Percentiles rank a stretch among this genome's conserved stretches.
Evolutionary conservation across 208 protist genomes (phyloP).

Genomic region (Trypanosomatidae sp.): DNA sequence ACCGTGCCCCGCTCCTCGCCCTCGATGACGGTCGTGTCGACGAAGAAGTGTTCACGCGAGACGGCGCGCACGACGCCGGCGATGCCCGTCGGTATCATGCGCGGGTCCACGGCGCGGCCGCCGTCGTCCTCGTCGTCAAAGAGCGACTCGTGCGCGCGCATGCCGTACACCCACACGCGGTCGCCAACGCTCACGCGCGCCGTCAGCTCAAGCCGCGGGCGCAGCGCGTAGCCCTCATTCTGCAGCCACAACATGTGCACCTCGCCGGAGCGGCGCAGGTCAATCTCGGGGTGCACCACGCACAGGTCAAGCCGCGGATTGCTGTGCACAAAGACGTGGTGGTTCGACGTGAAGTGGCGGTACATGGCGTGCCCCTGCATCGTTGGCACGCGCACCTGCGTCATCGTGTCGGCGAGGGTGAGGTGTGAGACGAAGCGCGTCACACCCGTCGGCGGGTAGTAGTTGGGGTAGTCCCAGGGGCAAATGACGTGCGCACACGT

Average conservation of each 20-base stretch:
- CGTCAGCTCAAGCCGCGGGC: conserved; percentile 69
- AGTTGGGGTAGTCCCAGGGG: conserved; percentile 88
- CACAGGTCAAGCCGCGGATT: conserved; percentile 83
- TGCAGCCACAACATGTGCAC: conserved; percentile 91
- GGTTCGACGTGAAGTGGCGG: conserved; percentile 84
- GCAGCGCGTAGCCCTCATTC: conserved; percentile 77
- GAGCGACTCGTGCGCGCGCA: conserved; percentile 75
- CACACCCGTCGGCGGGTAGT: conserved; percentile 65
- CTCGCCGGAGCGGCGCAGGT: conserved; percentile 75
- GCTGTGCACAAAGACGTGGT: conserved; percentile 79
- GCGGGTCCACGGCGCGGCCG: conserved; percentile 59
- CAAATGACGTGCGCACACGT: conserved; percentile 86
- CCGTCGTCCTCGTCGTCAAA: conserved; percentile 88
- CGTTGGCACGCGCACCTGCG: conserved; percentile 65
- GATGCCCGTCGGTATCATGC: conserved; percentile 84
- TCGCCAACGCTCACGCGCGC: conserved; percentile 57
- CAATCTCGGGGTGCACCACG: conserved; percentile 78
- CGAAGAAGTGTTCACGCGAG: conserved; percentile 82
- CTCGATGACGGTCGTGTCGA: conserved; percentile 70
- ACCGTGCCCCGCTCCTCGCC: conserved; percentile 44
- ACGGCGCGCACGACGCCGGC: conserved; percentile 58
- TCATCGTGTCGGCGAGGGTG: conserved; percentile 78
- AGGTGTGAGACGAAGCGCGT: conserved; percentile 83
- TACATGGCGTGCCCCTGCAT: conserved; percentile 71
- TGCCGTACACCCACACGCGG: conserved; percentile 85